These are phyloP conservation scores for Emergomyces pasteurianus DNA, from an alignment of 2,329 filamentous ascomycete species.

Conservation along the genomic window DNA sequence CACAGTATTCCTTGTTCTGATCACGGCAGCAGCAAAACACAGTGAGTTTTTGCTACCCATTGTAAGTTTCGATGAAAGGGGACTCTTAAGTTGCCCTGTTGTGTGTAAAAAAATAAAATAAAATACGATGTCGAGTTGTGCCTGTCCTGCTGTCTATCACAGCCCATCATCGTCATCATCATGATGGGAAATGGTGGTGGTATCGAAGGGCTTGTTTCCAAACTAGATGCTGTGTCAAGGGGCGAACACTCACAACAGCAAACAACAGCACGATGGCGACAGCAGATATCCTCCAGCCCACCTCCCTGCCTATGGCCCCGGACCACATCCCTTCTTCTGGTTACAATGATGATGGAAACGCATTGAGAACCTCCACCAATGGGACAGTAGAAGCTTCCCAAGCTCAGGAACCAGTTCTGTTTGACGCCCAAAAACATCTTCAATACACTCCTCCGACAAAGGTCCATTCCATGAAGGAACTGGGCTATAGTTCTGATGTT, in stretches of 20 bases:
- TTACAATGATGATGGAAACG: not conserved
- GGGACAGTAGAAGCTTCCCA: not conserved
- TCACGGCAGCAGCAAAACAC: not conserved
- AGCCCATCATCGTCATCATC: not conserved
- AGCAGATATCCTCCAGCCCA: slow-evolving; percentile 11
- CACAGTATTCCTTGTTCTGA: not conserved
- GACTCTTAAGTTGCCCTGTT: not conserved
- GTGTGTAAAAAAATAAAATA: not conserved
- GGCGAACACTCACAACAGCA: slow-evolving; percentile 9
- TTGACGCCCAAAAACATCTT: slow-evolving; percentile 46
- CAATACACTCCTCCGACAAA: slow-evolving; percentile 40
- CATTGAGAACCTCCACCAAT: not conserved
- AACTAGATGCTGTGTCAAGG: not conserved
- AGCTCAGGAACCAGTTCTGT: slow-evolving; percentile 22
- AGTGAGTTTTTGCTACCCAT: not conserved
- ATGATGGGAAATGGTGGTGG: not conserved
- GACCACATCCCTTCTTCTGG: slow-evolving; percentile 7
- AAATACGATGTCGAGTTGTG: not conserved
- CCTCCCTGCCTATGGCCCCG: slow-evolving; percentile 2
- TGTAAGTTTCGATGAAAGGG: not conserved
- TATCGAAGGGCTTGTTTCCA: not conserved
- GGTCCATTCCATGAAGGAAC: slow-evolving; percentile 49
- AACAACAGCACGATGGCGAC: slow-evolving; percentile 10
- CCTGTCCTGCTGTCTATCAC: not conserved
- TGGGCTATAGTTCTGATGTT: slow-evolving; percentile 42